A percentile compares a stretch with the other conserved stretches of the same genome.
These are phyloP conservation scores for Fragaria nilgerrensis DNA, from an alignment of 306 rosid species.

Conservation along the genomic window DNA sequence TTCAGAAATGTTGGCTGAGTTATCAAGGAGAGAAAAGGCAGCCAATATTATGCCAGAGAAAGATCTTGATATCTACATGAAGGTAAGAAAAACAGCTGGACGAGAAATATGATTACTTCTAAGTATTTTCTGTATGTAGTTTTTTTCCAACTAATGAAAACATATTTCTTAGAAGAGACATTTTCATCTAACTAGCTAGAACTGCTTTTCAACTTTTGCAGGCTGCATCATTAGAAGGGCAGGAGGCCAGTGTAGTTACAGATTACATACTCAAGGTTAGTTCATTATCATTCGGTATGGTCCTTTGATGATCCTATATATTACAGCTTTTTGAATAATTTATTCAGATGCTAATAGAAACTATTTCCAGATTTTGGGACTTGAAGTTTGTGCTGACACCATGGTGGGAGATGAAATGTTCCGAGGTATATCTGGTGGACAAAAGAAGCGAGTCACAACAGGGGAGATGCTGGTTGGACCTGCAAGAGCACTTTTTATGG, in stretches of 20 bases:
- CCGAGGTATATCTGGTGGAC: constrained; percentile 56
- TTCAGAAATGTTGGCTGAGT: constrained; percentile 59
- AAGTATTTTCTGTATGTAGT: background rate
- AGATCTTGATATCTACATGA: constrained; percentile 67
- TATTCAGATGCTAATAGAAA: background rate
- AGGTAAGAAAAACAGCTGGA: constrained; percentile 33
- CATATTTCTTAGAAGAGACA: background rate
- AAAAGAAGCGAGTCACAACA: constrained; percentile 53
- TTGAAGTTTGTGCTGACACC: constrained; percentile 52
- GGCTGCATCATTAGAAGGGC: constrained; percentile 75
- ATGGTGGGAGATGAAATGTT: constrained; percentile 51
- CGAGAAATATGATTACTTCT: background rate
- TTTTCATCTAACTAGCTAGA: background rate
- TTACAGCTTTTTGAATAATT: background rate
- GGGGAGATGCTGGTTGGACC: constrained; percentile 67
- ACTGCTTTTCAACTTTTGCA: constrained; percentile 20
- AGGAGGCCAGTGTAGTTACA: constrained; percentile 63
- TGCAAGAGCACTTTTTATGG: constrained; percentile 48
- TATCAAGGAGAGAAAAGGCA: constrained; percentile 63
- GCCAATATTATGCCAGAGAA: constrained; percentile 65
- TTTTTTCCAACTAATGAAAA: background rate
- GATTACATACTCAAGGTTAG: constrained; percentile 73
- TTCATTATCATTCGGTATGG: background rate
- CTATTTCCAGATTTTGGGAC: constrained; percentile 36
- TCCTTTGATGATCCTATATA: background rate